phyloP scores from a whole-genome alignment of 306 rosid species.

The Rubus idaeus region DNA sequence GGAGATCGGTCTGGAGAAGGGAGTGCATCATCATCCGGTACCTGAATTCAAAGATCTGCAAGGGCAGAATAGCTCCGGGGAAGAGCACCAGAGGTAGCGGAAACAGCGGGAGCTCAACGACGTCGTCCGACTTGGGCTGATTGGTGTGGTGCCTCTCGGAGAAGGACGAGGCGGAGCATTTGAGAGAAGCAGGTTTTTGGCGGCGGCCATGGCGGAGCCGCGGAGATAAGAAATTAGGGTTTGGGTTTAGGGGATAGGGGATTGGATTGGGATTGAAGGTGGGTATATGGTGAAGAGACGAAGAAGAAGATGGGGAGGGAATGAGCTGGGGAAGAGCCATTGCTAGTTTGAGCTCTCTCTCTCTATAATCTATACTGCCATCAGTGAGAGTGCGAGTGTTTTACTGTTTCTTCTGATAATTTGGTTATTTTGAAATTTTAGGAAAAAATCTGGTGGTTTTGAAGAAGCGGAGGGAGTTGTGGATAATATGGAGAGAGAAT shows the following conservation, averaged over 20 bases:
- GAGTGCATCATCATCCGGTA: constrained; percentile 99
- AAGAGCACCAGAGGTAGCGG: constrained; percentile 90
- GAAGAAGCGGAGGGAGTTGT: constrained; percentile 29
- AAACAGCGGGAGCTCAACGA: constrained; percentile 86
- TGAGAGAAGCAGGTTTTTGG: constrained; percentile 36
- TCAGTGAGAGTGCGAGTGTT: background rate
- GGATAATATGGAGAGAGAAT: constrained; percentile 48
- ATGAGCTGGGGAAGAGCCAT: constrained; percentile 87
- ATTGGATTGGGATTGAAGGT: constrained; percentile 47
- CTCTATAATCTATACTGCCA: constrained; percentile 20
- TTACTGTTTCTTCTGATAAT: background rate
- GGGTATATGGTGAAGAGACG: constrained; percentile 49
- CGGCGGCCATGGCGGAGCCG: constrained; percentile 31
- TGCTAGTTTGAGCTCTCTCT: background rate
- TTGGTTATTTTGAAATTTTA: background rate
- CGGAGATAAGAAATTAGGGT: constrained; percentile 41
- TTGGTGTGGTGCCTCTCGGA: constrained; percentile 75
- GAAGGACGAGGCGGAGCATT: constrained; percentile 85
- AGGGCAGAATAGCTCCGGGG: constrained; percentile 92
- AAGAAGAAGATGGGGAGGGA: constrained; percentile 59
- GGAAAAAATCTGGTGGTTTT: constrained; percentile 48
- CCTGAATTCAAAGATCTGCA: constrained; percentile 98
- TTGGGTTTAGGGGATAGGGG: constrained; percentile 31
- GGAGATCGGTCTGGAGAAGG: constrained; percentile 93
- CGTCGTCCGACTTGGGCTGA: constrained; percentile 71